Percentiles rank a stretch among this genome's conserved stretches.
phyloP scores from a whole-genome alignment of 225 moss, liverwort and hornwort species.

The Lunularia cruciata region DNA sequence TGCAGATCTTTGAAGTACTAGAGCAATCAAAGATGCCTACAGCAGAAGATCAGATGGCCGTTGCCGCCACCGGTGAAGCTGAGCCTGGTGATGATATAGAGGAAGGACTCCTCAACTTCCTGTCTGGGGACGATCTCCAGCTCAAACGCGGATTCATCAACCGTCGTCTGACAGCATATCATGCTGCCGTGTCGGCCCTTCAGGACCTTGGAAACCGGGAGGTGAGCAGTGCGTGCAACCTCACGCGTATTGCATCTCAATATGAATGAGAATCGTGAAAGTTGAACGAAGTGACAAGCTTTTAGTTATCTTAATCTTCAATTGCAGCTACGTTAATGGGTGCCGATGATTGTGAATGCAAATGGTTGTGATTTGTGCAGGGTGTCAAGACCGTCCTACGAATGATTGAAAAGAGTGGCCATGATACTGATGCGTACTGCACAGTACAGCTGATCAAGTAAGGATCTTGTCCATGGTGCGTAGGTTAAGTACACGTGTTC shows the following conservation, averaged over 20 bases:
- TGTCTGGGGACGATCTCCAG: constrained; percentile 49
- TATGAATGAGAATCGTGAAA: too few species aligned
- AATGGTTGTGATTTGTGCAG: constrained; percentile 32
- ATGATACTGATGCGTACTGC: constrained; percentile 59
- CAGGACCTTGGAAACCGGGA: constrained; percentile 54
- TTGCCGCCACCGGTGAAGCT: constrained; percentile 46
- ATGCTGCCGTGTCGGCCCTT: constrained; percentile 67
- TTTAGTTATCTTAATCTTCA: background rate
- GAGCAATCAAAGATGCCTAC: constrained; percentile 63
- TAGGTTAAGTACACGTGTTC: too few species aligned
- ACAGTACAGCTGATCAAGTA: constrained; percentile 64
- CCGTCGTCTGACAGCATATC: constrained; percentile 65
- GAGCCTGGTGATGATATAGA: constrained; percentile 57
- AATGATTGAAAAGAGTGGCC: constrained; percentile 58
- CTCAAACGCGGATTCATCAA: constrained; percentile 60
- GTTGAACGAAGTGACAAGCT: background rate
- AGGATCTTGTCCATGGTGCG: too few species aligned
- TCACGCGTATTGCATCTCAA: background rate
- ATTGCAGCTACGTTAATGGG: background rate
- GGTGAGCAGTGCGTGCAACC: constrained; percentile 35
- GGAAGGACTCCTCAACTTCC: constrained; percentile 57
- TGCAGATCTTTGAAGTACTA: constrained; percentile 78
- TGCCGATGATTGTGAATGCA: background rate
- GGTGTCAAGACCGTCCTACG: constrained; percentile 59
- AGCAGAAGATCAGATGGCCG: constrained; percentile 43